Base-by-base conservation (phyloP, 2,329 filamentous ascomycete genomes). In the Stylonectria norvegica region DNA sequence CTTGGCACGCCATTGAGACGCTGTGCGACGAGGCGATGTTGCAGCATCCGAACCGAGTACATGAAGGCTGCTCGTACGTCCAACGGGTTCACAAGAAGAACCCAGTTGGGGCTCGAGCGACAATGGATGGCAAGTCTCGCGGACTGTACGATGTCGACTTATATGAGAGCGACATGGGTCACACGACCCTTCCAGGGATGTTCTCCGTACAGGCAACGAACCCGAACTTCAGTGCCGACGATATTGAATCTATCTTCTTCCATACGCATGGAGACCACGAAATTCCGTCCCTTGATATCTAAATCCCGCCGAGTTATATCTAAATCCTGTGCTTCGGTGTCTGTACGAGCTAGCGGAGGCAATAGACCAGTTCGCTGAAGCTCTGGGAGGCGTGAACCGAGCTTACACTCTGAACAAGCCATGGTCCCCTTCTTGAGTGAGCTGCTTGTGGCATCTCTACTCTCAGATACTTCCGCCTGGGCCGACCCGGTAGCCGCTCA, bases 1-100 rank as follows among this genome's bases (percentile, higher is more conserved):
- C 47, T 5, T 49, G 47, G 47, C 36, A 40, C 36, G 30, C 41
- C 12, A 40, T 49, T 17, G 47, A 49, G 28, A 39, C 29, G 2
- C 23, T 49, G 7, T 49, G 47, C 36, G 44, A 49, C 27, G 38
- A 47, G n/a, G 47, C 47, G 3, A 47, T 49, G 38, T 9, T 34
- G 10, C 18, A 36, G 15, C 47, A 49, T 25, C 38, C 30, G 5
- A 23, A 28, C 16, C 38, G 40, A 17, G 22, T 34, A 18, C 47
- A 49, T 23, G 41, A 42, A 10, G 47, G 41, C 2, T 33, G 40
- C 4, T 19, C 40, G 11, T 49, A 49, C 35, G 38, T 36, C 8
- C 44, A 42, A 14, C 41, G 47, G 5, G 31, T 44, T 10, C 39
- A 48, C 22, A 36, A 36, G 8, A 9, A 33, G 6, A 38, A 29